Evolutionary conservation across 192 early-diverging fungal species (phyloP), one percentile per base, ranked within the genome.

Genomic region (Backusella australiensis): DNA sequence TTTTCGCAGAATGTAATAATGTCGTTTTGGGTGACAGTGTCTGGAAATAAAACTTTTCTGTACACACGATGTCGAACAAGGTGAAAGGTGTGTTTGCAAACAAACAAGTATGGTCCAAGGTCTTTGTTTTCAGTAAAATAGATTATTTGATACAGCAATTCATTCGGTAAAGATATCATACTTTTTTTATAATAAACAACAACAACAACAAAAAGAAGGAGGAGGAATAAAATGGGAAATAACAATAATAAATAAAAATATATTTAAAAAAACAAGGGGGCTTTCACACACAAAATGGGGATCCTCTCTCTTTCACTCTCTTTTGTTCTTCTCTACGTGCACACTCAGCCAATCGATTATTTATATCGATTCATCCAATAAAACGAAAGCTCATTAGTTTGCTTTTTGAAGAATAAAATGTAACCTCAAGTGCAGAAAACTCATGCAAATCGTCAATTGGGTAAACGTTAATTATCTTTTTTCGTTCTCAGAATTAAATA

Each of bases 71-170:
- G 75, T 21, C 72, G n/a, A 23, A 75, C 74, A 1, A 73, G 35
- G 4, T 73, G 56, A 59, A 77, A 67, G 1, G 75, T 77, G 67
- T 69, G 74, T 23, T 66, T 36, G 34, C 56, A 65, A 17, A 81
- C 80, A 35, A 77, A 73, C 6, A 81, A 69, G 38, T 77, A 77
- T 0, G 59, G 19, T 7, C 32, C 34, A 29, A 56, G 32, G 65
- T 75, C 35, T 29, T 71, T 17, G 21, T 11, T 39, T 44, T 7
- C 23, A 44, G 71, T 63, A 34, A 46, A 69, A 41, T 32, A 8
- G 15, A 77, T 73, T 41, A 81, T 74, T 14, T 73, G 71, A 29
- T 77, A 56, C 15, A 81, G 34, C 17, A 81, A 72, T 71, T 81
- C 80, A 74, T 76, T 81, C 23, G 80, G 78, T 35, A 76, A 71